These are phyloP conservation scores for Scedosporium minutisporum DNA, from an alignment of 2,329 filamentous ascomycete genomes.

Conservation along the genomic window DNA sequence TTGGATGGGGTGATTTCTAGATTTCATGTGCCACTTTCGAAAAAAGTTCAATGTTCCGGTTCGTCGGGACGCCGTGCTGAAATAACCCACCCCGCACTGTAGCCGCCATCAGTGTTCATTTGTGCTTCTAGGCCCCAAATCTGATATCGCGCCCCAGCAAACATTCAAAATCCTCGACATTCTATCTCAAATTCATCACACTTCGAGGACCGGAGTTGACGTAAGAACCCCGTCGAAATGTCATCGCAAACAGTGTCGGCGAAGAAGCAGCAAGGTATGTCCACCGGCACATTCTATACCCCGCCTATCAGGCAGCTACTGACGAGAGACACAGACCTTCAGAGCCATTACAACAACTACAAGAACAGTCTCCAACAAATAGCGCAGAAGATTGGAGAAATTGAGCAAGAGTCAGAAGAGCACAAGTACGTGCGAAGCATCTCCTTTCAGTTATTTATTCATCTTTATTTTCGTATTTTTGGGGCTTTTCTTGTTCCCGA, in stretches of 20 bases:
- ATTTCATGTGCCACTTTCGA: not conserved
- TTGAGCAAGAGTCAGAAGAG: slow-evolving; percentile 94
- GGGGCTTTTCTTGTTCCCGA: not conserved
- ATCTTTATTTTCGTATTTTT: not conserved
- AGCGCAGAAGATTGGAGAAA: slow-evolving; percentile 92
- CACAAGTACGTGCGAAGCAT: slow-evolving; percentile 65
- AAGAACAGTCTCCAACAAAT: slow-evolving; percentile 78
- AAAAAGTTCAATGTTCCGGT: slow-evolving; percentile 1
- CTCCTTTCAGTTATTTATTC: not conserved
- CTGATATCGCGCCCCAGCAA: not conserved
- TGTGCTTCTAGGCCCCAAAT: not conserved
- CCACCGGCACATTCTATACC: slow-evolving; percentile 3
- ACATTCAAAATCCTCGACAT: not conserved
- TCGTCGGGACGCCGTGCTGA: not conserved
- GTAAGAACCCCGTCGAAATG: slow-evolving; percentile 23
- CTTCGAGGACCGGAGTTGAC: not conserved
- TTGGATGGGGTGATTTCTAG: not conserved
- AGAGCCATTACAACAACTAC: slow-evolving; percentile 69
- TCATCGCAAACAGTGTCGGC: slow-evolving; percentile 43
- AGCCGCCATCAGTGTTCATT: slow-evolving; percentile 2
- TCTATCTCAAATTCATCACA: not conserved
- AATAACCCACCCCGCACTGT: not conserved
- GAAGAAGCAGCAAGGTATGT: slow-evolving; percentile 65
- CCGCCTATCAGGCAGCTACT: slow-evolving; percentile 8
- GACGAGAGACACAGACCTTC: slow-evolving; percentile 50